Percentiles rank a stretch among this genome's conserved stretches.
These are phyloP conservation scores for Pezicula radicicola DNA, from an alignment of 2,329 filamentous ascomycete species.

Conservation along the genomic window DNA sequence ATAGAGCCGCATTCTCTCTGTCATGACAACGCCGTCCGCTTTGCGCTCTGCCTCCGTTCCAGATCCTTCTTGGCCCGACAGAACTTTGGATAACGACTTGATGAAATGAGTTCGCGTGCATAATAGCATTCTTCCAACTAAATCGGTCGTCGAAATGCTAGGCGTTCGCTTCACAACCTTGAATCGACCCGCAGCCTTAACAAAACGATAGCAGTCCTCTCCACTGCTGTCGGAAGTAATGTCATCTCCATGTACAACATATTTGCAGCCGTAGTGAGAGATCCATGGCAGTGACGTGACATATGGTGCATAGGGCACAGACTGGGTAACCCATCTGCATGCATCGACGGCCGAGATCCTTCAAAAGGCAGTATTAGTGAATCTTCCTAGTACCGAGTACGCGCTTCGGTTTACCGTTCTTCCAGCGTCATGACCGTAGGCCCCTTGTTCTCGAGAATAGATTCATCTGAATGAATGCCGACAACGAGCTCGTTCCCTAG, in stretches of 20 bases:
- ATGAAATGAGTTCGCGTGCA: conserved; percentile 96
- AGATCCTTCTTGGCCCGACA: conserved; percentile 70
- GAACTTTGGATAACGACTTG: conserved; percentile 66
- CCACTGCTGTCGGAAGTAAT: conserved; percentile 93
- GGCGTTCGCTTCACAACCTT: conserved; percentile 96
- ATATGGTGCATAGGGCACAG: conserved; percentile 84
- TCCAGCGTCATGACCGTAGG: conserved; percentile 94
- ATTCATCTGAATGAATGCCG: conserved; percentile 92
- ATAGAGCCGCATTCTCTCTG: conserved; percentile 77
- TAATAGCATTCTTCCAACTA: conserved; percentile 96
- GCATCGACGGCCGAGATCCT: conserved; percentile 88
- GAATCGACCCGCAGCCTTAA: conserved; percentile 91
- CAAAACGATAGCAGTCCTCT: conserved; percentile 96
- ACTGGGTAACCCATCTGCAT: conserved; percentile 88
- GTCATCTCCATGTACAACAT: conserved; percentile 95
- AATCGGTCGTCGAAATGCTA: conserved; percentile 93
- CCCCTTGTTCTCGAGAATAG: conserved; percentile 94
- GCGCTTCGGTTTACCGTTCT: conserved; percentile 61
- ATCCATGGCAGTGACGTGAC: conserved; percentile 94
- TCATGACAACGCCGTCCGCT: conserved; percentile 64
- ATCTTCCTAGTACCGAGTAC: conserved; percentile 14
- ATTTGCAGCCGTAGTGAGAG: conserved; percentile 89
- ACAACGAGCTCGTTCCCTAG: conserved; percentile 86
- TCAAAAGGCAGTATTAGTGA: conserved; percentile 26
- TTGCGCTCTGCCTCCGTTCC: conserved; percentile 67